Conservation (phyloP, 176 grass and related monocot genomes). For the Tillandsia fasciculata region DNA sequence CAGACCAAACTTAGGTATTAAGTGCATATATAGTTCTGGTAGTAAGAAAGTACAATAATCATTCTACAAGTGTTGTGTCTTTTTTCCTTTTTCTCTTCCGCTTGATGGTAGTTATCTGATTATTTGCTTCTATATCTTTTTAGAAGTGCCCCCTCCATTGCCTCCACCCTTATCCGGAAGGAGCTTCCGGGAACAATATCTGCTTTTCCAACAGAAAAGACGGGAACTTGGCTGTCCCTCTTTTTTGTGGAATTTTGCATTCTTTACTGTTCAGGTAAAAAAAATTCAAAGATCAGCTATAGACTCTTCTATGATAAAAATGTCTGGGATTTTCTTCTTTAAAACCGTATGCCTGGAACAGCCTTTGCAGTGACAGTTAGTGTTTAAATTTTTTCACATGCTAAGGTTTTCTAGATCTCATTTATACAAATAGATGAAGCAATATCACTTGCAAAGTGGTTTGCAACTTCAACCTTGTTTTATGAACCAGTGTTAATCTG, state of each 20-base stretch:
- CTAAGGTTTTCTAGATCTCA: not conserved
- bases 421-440: not conserved
- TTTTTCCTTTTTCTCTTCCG: slow-evolving; percentile 10
- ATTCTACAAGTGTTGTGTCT: not conserved
- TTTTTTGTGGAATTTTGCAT: slow-evolving; percentile 82
- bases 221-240: slow-evolving; percentile 72
- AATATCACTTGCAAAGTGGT: not conserved
- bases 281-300: slow-evolving; percentile 10
- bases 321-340: not conserved
- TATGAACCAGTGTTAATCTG: not conserved
- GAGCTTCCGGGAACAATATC: slow-evolving; percentile 45
- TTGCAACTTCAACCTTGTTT: not conserved
- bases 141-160: slow-evolving; percentile 76
- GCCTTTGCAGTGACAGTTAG: not conserved
- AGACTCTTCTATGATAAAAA: not conserved
- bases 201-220: slow-evolving; percentile 56
- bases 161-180: slow-evolving; percentile 48
- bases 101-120: not conserved
- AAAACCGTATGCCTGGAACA: not conserved
- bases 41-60: no score
- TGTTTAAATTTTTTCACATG: not conserved
- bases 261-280: slow-evolving; percentile 67
- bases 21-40: no score
- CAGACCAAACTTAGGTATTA: no score
- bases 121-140: slow-evolving; percentile 23